Conservation (phyloP, 116 monocot species). For the Trichopus zeylanicus region DNA sequence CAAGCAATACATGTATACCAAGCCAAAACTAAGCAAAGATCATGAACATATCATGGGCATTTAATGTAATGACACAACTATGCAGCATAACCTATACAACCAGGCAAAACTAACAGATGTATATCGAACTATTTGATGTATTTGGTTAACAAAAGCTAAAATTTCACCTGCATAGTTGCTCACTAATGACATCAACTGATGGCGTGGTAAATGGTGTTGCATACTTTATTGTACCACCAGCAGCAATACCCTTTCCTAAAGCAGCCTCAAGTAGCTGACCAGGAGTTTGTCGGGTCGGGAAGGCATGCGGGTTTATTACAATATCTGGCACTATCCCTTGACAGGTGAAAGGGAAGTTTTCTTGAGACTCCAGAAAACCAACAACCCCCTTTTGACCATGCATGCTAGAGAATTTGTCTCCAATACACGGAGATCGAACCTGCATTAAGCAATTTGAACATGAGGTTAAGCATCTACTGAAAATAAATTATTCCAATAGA, state of each 20-base stretch:
- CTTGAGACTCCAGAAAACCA: constrained; percentile 87
- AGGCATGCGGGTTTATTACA: constrained; percentile 96
- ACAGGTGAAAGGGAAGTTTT: constrained; percentile 84
- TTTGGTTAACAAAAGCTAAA: no score
- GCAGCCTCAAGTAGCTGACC: constrained; percentile 94
- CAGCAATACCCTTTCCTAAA: constrained; percentile 80
- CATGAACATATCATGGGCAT: no score
- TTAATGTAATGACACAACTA: not conserved
- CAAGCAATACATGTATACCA: not conserved
- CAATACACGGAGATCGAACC: constrained; percentile 80
- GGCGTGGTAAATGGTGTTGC: constrained; percentile 92
- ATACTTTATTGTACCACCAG: constrained; percentile 39
- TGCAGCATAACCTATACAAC: no score
- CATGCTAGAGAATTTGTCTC: constrained; percentile 98
- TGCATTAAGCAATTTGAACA: constrained; percentile 18
- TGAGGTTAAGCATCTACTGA: constrained; percentile 3
- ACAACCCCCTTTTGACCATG: constrained; percentile 98
- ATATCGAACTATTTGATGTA: no score
- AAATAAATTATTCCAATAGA: no score
- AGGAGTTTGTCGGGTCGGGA: constrained; percentile 91
- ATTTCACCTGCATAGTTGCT: constrained; percentile 73
- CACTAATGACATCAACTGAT: constrained; percentile 65
- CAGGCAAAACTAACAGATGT: no score
- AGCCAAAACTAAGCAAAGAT: not conserved
- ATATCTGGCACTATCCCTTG: constrained; percentile 94